phyloP scores from a whole-genome alignment of 2,329 filamentous ascomycete species.

The Trichoderma sp. region DNA sequence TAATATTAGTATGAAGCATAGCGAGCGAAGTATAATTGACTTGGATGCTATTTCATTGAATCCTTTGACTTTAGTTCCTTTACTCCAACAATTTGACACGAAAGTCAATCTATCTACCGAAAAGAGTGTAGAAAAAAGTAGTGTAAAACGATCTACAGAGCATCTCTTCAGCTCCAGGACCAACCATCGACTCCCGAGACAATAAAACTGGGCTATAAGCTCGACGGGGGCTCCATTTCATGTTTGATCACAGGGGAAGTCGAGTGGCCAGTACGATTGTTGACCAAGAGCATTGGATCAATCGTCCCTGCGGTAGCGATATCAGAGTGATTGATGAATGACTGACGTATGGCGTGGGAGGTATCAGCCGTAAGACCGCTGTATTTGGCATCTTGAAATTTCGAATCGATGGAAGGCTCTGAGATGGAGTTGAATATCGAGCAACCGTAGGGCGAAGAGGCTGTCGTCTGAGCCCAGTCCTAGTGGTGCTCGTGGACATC shows the following conservation, averaged over 20 bases:
- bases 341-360: background rate
- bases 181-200: background rate
- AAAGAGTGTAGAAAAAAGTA: background rate
- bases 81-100: background rate
- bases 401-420: background rate
- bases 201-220: background rate
- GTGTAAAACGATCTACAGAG: background rate
- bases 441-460: background rate
- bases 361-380: background rate
- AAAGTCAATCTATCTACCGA: background rate
- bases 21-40: background rate
- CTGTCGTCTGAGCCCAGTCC: background rate
- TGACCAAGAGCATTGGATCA: constrained; percentile 5
- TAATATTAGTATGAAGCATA: background rate
- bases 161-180: background rate
- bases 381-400: background rate
- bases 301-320: background rate
- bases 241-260: background rate
- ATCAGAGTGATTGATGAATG: background rate
- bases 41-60: background rate
- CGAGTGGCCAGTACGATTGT: background rate
- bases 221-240: background rate
- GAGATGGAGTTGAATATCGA: background rate
- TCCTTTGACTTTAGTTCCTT: background rate
- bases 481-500: background rate